A percentile compares a stretch with the other conserved stretches of the same genome.
These are phyloP conservation scores for Aspergillus aculeatus DNA, from an alignment of 2,329 filamentous ascomycete genomes.

Conservation along the genomic window DNA sequence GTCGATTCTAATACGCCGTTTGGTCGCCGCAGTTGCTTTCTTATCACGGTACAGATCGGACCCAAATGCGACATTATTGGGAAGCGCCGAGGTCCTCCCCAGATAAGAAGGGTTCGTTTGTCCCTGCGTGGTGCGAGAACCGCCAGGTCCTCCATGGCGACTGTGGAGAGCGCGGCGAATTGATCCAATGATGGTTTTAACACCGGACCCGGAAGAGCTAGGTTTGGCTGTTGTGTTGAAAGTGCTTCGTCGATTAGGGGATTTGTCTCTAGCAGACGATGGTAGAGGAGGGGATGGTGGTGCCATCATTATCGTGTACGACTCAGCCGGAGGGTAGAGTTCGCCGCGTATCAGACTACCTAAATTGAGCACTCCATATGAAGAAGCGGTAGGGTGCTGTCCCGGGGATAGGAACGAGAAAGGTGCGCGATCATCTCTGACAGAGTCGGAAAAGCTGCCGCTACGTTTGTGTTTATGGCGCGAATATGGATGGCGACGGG, in stretches of 20 bases:
- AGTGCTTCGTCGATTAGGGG: slow-evolving; percentile 31
- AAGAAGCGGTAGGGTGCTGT: slow-evolving; percentile 43
- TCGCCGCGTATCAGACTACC: slow-evolving; percentile 87
- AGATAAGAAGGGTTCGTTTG: slow-evolving; percentile 34
- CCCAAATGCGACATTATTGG: slow-evolving; percentile 46
- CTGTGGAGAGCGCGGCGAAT: slow-evolving; percentile 79
- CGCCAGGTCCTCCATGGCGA: slow-evolving; percentile 39
- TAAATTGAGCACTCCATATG: slow-evolving; percentile 66
- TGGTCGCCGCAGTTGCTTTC: slow-evolving; percentile 34
- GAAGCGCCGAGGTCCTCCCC: slow-evolving; percentile 43
- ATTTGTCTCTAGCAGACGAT: slow-evolving; percentile 26
- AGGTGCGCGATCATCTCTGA: slow-evolving; percentile 65
- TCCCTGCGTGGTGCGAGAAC: slow-evolving; percentile 36
- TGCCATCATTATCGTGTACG: slow-evolving; percentile 69
- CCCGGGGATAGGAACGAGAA: slow-evolving; percentile 49
- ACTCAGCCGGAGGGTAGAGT: slow-evolving; percentile 75
- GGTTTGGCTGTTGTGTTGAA: slow-evolving; percentile 28
- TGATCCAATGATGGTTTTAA: slow-evolving; percentile 82
- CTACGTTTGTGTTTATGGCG: slow-evolving; percentile 72
- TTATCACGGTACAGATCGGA: slow-evolving; percentile 45
- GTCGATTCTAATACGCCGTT: slow-evolving; percentile 69
- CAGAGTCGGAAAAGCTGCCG: slow-evolving; percentile 81
- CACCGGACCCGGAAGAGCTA: slow-evolving; percentile 56
- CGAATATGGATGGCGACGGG: slow-evolving; percentile 49
- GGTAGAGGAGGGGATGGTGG: slow-evolving; percentile 48